Conservation (phyloP, 306 rosid genomes). For the Prunus mira region DNA sequence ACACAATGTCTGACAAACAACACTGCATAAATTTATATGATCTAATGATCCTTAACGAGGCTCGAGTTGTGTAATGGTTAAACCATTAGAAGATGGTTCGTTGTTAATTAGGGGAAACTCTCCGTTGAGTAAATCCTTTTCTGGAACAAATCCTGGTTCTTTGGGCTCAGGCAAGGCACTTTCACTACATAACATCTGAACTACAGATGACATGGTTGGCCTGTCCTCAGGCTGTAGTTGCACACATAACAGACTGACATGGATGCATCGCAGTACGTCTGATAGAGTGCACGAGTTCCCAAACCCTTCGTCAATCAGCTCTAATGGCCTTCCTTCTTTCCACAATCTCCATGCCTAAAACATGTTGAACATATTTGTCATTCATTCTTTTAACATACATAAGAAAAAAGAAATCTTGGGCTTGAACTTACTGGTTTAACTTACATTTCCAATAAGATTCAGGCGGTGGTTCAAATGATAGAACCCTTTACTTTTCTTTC, state of each 20-base stretch:
- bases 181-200: slow-evolving; percentile 40
- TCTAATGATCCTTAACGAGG: slow-evolving; percentile 24
- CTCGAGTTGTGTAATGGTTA: slow-evolving; percentile 16
- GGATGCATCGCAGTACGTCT: slow-evolving; percentile 45
- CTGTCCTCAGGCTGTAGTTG: slow-evolving; percentile 40
- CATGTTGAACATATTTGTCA: background rate
- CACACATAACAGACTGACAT: slow-evolving; percentile 46
- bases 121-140: background rate
- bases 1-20: background rate
- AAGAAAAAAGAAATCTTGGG: background rate
- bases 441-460: slow-evolving; percentile 52
- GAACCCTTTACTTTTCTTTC: slow-evolving; percentile 47
- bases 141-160: slow-evolving; percentile 42
- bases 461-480: slow-evolving; percentile 18
- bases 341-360: slow-evolving; percentile 56
- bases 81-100: slow-evolving; percentile 22
- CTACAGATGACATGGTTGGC: slow-evolving; percentile 35
- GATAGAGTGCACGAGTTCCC: slow-evolving; percentile 14
- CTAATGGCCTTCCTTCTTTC: slow-evolving; percentile 39
- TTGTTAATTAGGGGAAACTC: slow-evolving; percentile 3
- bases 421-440: slow-evolving; percentile 4
- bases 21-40: background rate
- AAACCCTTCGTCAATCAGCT: slow-evolving; percentile 34
- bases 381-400: background rate
- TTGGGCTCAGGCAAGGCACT: slow-evolving; percentile 35